These are phyloP conservation scores for Hypoxylon sp. DNA, from an alignment of 2,329 filamentous ascomycete genomes.

Conservation along the genomic window DNA sequence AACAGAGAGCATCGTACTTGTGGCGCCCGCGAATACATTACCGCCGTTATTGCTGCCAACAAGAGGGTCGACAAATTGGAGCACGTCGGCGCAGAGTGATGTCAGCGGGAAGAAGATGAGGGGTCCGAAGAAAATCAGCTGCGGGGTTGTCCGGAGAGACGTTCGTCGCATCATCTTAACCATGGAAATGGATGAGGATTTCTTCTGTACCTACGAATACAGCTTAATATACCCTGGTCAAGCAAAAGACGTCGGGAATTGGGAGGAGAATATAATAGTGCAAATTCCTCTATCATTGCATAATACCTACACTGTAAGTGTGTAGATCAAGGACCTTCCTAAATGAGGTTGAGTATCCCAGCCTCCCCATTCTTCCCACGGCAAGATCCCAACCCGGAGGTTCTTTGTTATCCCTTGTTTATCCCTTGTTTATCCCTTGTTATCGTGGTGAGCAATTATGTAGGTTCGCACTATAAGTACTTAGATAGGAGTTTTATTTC, in stretches of 20 bases:
- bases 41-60: slow-evolving; percentile 71
- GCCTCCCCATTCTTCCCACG: neutral
- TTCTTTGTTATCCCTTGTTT: neutral
- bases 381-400: neutral
- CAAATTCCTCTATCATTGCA: neutral
- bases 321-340: slow-evolving; percentile 31
- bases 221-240: neutral
- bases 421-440: neutral
- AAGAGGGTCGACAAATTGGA: slow-evolving; percentile 61
- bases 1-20: slow-evolving; percentile 41
- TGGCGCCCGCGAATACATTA: slow-evolving; percentile 71
- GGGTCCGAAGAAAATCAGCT: slow-evolving; percentile 31
- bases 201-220: neutral
- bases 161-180: slow-evolving; percentile 19
- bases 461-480: too few relatives aligned
- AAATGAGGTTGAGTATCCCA: slow-evolving; percentile 8
- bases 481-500: too few relatives aligned
- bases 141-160: slow-evolving; percentile 27
- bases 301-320: neutral
- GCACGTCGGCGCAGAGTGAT: slow-evolving; percentile 43
- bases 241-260: neutral
- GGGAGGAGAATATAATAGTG: neutral
- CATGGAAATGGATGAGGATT: neutral
- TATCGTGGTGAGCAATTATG: neutral
- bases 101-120: slow-evolving; percentile 37